Percentiles rank a stretch among this genome's conserved stretches.
Conservation (phyloP, 140 eudicot genomes). For the Stevia rebaudiana region DNA sequence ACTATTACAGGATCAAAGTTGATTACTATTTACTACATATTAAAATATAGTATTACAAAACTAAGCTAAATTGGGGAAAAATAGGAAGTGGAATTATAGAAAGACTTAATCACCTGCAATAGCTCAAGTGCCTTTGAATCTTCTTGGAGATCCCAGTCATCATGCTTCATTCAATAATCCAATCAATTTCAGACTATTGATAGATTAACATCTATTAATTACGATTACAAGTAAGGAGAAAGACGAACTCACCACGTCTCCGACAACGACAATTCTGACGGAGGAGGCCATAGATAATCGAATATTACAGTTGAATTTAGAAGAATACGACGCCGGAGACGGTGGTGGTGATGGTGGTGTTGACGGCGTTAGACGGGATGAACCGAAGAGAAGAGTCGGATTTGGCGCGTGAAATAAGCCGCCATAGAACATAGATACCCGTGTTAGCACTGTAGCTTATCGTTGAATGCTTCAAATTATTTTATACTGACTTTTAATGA, state of each 20-base stretch:
- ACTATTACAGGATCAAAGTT: background rate
- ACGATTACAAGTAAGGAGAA: slow-evolving; percentile 15
- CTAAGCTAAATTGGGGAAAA: background rate
- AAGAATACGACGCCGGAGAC: background rate
- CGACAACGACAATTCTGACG: slow-evolving; percentile 73
- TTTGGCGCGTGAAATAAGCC: slow-evolving; percentile 52
- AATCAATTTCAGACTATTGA: slow-evolving; percentile 2
- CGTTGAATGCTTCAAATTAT: too few relatives aligned
- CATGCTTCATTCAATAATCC: slow-evolving; percentile 68
- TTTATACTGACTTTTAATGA: too few relatives aligned
- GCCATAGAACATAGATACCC: slow-evolving; percentile 27
- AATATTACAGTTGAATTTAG: slow-evolving; percentile 18
- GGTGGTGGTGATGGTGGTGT: slow-evolving; percentile 23
- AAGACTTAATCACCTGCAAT: slow-evolving; percentile 39
- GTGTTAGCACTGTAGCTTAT: background rate
- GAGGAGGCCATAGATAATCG: slow-evolving; percentile 51
- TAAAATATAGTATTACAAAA: background rate
- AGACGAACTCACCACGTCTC: slow-evolving; percentile 66
- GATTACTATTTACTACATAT: slow-evolving; percentile 4
- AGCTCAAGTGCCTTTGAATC: slow-evolving; percentile 77
- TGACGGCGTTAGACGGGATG: slow-evolving; percentile 16
- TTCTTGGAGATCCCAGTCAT: slow-evolving; percentile 71
- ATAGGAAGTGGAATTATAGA: background rate
- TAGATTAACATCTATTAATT: background rate
- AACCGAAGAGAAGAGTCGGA: slow-evolving; percentile 9